Evolutionary conservation across 371 early-diverging fungal genomes (phyloP).

Genomic region (Mortierella polycephala): DNA sequence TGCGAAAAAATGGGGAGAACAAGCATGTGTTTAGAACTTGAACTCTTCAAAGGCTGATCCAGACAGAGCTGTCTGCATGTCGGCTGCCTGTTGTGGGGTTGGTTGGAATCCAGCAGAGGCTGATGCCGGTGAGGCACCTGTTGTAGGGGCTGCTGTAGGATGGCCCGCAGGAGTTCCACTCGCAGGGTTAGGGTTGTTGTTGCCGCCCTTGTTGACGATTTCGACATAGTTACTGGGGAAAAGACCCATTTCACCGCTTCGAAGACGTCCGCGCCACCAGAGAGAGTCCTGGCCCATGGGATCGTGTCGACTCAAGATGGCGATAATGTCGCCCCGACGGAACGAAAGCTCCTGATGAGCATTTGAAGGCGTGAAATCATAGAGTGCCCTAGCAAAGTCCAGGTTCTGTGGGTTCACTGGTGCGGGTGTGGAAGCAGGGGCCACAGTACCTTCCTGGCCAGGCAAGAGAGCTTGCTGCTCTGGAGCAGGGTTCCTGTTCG

Average conservation of each 20-base stretch:
- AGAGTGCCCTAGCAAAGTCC: constrained; percentile 89
- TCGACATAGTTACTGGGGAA: constrained; percentile 94
- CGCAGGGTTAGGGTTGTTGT: constrained; percentile 11
- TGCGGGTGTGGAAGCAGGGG: constrained; percentile 24
- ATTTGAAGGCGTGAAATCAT: constrained; percentile 82
- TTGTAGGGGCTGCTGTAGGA: constrained; percentile 28
- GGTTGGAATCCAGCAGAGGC: constrained; percentile 17
- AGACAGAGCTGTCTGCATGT: constrained; percentile 49
- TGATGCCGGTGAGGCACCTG: constrained; percentile 5
- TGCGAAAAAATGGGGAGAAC: background rate
- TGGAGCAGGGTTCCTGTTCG: constrained; percentile 40
- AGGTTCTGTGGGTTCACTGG: constrained; percentile 69
- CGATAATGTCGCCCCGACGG: constrained; percentile 86
- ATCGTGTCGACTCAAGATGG: constrained; percentile 82
- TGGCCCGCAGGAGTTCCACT: constrained; percentile 5
- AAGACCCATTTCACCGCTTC: constrained; percentile 85
- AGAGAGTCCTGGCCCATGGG: constrained; percentile 79
- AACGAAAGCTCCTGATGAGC: constrained; percentile 84
- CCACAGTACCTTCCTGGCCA: constrained; percentile 58
- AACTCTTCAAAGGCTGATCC: constrained; percentile 54
- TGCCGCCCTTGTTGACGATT: constrained; percentile 65
- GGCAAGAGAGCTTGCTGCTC: constrained; percentile 33
- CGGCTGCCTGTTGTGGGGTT: constrained; percentile 41
- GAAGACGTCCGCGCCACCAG: constrained; percentile 94
- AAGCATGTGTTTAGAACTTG: constrained; percentile 28